Percentiles rank a stretch among this genome's conserved stretches.
phyloP scores from a whole-genome alignment of 2,329 filamentous ascomycete genomes.

The Lasiodiplodia sp. region DNA sequence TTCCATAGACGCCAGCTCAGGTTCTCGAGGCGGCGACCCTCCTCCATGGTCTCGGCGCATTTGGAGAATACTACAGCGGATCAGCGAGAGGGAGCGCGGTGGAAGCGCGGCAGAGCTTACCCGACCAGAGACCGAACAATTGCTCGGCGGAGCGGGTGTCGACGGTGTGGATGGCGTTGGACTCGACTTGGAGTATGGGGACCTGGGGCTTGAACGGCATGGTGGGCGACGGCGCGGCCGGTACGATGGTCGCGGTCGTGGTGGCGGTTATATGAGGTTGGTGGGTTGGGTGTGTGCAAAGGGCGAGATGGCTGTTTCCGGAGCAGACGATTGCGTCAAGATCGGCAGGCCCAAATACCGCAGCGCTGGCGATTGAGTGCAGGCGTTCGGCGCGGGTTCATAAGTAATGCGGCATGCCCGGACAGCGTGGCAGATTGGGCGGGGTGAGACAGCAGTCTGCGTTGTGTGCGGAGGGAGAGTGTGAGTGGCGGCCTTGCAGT shows the following conservation, averaged over 20 bases:
- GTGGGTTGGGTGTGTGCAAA: slow-evolving; percentile 21
- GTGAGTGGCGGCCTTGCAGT: slow-evolving; percentile 30
- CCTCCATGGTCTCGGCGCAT: slow-evolving; percentile 91
- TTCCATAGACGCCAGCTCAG: slow-evolving; percentile 96
- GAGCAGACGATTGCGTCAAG: slow-evolving; percentile 35
- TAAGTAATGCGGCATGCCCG: slow-evolving; percentile 28
- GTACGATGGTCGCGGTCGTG: slow-evolving; percentile 32
- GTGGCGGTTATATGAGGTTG: slow-evolving; percentile 29
- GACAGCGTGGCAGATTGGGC: slow-evolving; percentile 30
- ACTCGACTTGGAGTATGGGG: slow-evolving; percentile 89
- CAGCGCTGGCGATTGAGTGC: slow-evolving; percentile 25
- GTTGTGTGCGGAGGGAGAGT: slow-evolving; percentile 23
- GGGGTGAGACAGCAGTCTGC: slow-evolving; percentile 28
- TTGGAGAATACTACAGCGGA: slow-evolving; percentile 79
- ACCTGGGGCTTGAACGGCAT: slow-evolving; percentile 88
- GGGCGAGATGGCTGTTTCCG: slow-evolving; percentile 34
- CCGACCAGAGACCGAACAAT: slow-evolving; percentile 96
- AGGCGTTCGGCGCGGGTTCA: slow-evolving; percentile 25
- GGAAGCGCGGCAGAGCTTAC: slow-evolving; percentile 60
- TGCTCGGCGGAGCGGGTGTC: slow-evolving; percentile 93
- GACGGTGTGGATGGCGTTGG: slow-evolving; percentile 90
- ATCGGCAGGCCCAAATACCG: slow-evolving; percentile 35
- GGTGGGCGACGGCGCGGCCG: slow-evolving; percentile 33
- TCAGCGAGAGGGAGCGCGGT: slow-evolving; percentile 32
- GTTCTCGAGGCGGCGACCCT: slow-evolving; percentile 92